Conservation (phyloP, 2,329 filamentous ascomycete genomes). For the Geoglossum cookeanum region DNA sequence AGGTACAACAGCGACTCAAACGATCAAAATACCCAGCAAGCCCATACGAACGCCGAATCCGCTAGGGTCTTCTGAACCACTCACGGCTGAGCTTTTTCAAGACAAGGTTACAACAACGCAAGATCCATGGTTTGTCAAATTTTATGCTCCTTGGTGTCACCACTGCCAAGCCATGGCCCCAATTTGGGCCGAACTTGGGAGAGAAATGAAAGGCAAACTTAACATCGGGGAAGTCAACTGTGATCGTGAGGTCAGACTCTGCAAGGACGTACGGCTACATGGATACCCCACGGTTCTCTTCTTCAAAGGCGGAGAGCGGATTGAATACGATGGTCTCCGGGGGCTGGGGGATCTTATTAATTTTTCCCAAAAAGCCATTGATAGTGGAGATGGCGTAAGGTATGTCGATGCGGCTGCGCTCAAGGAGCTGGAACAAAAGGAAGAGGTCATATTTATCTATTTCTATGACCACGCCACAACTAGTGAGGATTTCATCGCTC, state of each 20-base stretch:
- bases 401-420: constrained; percentile 65
- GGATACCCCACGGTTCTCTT: constrained; percentile 83
- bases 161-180: constrained; percentile 89
- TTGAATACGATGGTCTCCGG: constrained; percentile 82
- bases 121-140: constrained; percentile 97
- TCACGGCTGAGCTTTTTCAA: constrained; percentile 76
- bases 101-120: constrained; percentile 66
- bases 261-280: constrained; percentile 66
- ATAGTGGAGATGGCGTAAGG: constrained; percentile 54
- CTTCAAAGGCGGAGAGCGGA: constrained; percentile 77
- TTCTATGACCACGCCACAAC: constrained; percentile 95
- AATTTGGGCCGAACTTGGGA: constrained; percentile 74
- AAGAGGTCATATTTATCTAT: constrained; percentile 93
- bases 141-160: constrained; percentile 92
- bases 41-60: constrained; percentile 47
- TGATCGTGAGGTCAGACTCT: constrained; percentile 67
- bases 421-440: constrained; percentile 68
- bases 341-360: constrained; percentile 77
- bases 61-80: constrained; percentile 50
- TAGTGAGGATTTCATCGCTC: constrained; percentile 71
- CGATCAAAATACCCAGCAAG: constrained; percentile 29
- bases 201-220: constrained; percentile 74
- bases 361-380: constrained; percentile 73
- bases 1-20: neutral
- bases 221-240: constrained; percentile 96